phyloP scores from a whole-genome alignment of 176 grass and related monocot genomes.

The Hordeum vulgare region DNA sequence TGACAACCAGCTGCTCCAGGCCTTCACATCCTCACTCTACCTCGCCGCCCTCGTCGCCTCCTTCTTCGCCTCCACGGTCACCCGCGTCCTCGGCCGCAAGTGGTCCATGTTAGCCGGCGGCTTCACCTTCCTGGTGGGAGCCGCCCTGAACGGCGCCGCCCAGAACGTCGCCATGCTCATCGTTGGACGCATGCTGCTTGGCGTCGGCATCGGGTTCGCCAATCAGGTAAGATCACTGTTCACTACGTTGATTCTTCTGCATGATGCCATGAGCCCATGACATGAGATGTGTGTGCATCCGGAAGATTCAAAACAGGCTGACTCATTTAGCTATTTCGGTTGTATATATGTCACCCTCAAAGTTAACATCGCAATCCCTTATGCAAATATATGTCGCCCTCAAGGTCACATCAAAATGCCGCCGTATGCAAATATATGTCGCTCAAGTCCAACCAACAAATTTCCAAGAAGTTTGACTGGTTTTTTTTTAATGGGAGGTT shows the following conservation, averaged over 20 bases:
- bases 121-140: conserved; percentile 39
- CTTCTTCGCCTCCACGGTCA: neutral
- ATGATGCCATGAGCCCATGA: too few species aligned
- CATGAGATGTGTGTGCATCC: too few species aligned
- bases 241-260: neutral
- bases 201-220: conserved; percentile 22
- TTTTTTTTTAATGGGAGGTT: neutral
- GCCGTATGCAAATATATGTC: neutral
- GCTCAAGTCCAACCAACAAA: neutral
- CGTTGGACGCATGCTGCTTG: conserved; percentile 21
- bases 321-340: neutral
- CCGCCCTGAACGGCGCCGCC: conserved; percentile 16
- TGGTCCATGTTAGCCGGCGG: conserved; percentile 35
- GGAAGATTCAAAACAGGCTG: too few species aligned
- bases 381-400: neutral
- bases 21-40: conserved; percentile 46
- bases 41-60: conserved; percentile 24
- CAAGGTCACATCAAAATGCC: neutral
- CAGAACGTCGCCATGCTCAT: conserved; percentile 28
- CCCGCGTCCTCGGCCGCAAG: conserved; percentile 2
- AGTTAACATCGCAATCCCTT: neutral
- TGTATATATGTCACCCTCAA: neutral
- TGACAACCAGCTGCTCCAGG: conserved; percentile 36
- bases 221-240: neutral
- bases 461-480: neutral